These are phyloP conservation scores for Vigna nakashimae DNA, from an alignment of 306 rosid species.

Conservation along the genomic window DNA sequence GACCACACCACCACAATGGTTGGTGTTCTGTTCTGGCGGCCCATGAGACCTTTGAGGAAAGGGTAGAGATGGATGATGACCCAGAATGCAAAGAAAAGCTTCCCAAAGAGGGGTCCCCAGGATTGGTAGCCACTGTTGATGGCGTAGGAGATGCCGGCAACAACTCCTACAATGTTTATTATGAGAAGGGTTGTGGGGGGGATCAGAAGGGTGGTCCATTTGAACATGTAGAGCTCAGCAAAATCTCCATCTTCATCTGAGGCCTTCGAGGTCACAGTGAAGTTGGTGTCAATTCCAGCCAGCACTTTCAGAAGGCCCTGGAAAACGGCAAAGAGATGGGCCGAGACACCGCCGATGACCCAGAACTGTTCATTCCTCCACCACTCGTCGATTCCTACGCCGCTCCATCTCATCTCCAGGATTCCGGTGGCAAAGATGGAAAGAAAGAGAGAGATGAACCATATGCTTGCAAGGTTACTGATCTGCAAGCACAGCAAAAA, in stretches of 20 bases:
- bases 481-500: constrained; percentile 66
- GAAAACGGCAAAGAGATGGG: constrained; percentile 90
- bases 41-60: constrained; percentile 99
- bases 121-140: constrained; percentile 96
- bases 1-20: constrained; percentile 97
- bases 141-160: constrained; percentile 93
- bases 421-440: constrained; percentile 97
- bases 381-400: constrained; percentile 97
- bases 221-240: constrained; percentile 87
- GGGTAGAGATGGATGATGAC: constrained; percentile 95
- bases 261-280: constrained; percentile 98
- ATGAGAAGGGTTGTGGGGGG: constrained; percentile 95
- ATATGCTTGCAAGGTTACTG: constrained; percentile 93
- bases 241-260: constrained; percentile 94
- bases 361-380: constrained; percentile 99
- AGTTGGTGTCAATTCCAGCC: constrained; percentile 95
- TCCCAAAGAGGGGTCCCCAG: constrained; percentile 98
- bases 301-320: constrained; percentile 98
- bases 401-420: constrained; percentile 99
- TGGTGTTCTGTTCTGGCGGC: constrained; percentile 94
- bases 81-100: constrained; percentile 99
- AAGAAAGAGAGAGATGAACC: constrained; percentile 94
- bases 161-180: constrained; percentile 91
- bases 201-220: constrained; percentile 96
- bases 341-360: constrained; percentile 97